Percentiles rank a stretch among this genome's conserved stretches.
phyloP scores from a whole-genome alignment of 805 yeast genomes.

The Brettanomyces sp. region DNA sequence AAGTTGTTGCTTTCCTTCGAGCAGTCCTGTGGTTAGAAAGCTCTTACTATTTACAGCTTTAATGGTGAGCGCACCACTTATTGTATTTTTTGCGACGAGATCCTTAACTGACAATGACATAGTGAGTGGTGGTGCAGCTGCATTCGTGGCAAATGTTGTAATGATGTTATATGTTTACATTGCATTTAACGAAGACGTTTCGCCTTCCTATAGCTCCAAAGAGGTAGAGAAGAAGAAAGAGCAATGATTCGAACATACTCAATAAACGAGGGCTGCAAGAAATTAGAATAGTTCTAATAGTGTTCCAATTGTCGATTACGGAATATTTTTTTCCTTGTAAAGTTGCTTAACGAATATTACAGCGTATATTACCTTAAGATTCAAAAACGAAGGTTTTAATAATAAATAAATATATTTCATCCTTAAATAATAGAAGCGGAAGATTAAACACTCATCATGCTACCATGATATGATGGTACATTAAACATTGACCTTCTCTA shows the following conservation, averaged over 20 bases:
- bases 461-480: too few species aligned
- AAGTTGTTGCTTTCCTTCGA: not conserved
- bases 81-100: conserved; percentile 43
- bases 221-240: conserved; percentile 18
- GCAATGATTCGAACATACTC: not conserved
- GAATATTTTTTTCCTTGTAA: too few species aligned
- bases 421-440: too few species aligned
- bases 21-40: conserved; percentile 55
- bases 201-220: conserved; percentile 28
- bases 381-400: too few species aligned
- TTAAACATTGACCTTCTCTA: conserved; percentile 50
- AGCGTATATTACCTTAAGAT: not conserved
- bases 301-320: too few species aligned
- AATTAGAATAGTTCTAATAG: too few species aligned
- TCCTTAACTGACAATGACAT: conserved; percentile 39
- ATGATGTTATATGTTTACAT: conserved; percentile 63
- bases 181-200: conserved; percentile 60
- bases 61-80: conserved; percentile 62
- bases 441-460: too few species aligned
- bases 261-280: too few species aligned
- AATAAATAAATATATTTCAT: too few species aligned
- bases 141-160: conserved; percentile 65
- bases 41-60: conserved; percentile 66
- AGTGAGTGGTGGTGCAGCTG: conserved; percentile 74
- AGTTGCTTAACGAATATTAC: too few species aligned